These are phyloP conservation scores for Geopyxis carbonaria DNA, from an alignment of 495 filamentous ascomycete genomes.

Conservation along the genomic window DNA sequence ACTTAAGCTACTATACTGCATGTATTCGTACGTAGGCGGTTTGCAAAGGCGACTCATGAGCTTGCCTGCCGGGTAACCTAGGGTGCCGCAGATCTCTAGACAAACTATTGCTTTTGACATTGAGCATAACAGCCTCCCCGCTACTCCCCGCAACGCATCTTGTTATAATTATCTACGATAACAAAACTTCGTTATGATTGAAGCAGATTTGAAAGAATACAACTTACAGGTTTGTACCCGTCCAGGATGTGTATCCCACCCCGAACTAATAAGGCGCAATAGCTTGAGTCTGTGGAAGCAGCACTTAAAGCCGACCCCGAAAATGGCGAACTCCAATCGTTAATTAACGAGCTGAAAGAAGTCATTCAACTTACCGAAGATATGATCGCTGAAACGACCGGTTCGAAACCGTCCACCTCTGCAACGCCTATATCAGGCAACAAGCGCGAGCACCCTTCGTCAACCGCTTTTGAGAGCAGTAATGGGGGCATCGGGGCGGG, in stretches of 20 bases:
- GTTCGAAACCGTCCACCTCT: conserved; percentile 9
- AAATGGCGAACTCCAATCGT: conserved; percentile 60
- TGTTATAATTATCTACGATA: too few relatives aligned
- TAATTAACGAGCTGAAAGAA: conserved; percentile 69
- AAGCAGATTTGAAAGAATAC: conserved; percentile 68
- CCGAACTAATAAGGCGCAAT: conserved; percentile 4
- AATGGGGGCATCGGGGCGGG: conserved; percentile 35
- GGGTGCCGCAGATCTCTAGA: too few relatives aligned
- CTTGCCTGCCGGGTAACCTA: too few relatives aligned
- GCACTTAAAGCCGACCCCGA: conserved; percentile 68
- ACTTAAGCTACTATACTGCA: too few relatives aligned
- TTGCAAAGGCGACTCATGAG: too few relatives aligned
- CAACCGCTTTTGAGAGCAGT: conserved; percentile 6
- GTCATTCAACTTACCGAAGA: conserved; percentile 63
- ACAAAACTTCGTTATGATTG: too few relatives aligned
- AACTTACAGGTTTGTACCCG: conserved; percentile 48
- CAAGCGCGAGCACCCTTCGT: conserved; percentile 40
- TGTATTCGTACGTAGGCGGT: too few relatives aligned
- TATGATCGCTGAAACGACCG: conserved; percentile 48
- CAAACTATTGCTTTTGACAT: too few relatives aligned
- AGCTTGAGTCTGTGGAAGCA: conserved; percentile 68
- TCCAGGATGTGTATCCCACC: background rate
- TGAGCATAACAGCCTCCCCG: too few relatives aligned
- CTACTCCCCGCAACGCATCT: too few relatives aligned
- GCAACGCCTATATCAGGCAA: conserved; percentile 29